Percentiles rank a stretch among this genome's conserved stretches.
Conservation (phyloP, 371 early-diverging fungal species). For the Entomophthora muscae region DNA sequence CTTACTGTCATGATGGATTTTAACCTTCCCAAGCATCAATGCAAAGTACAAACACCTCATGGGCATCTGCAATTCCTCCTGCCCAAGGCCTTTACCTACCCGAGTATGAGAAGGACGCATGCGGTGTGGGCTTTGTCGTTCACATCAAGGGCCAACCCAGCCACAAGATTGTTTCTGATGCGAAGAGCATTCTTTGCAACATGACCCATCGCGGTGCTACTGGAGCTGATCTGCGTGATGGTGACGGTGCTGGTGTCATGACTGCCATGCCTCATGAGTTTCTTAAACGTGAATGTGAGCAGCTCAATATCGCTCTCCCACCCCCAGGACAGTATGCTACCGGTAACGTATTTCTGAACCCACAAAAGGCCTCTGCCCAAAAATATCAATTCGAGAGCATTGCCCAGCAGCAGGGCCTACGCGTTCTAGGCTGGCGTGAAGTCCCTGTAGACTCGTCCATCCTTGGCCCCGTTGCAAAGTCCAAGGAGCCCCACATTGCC, state of each 20-base stretch:
- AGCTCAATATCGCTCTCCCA: slow-evolving; percentile 41
- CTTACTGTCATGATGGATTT: no score
- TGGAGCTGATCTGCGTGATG: slow-evolving; percentile 76
- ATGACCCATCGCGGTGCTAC: slow-evolving; percentile 92
- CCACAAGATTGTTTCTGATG: slow-evolving; percentile 80
- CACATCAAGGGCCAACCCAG: slow-evolving; percentile 68
- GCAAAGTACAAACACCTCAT: slow-evolving; percentile 13
- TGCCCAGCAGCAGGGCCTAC: slow-evolving; percentile 46
- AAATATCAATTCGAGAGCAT: slow-evolving; percentile 57
- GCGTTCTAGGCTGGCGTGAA: slow-evolving; percentile 74
- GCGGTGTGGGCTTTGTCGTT: slow-evolving; percentile 94
- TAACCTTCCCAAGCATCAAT: no score
- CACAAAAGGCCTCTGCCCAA: slow-evolving; percentile 34
- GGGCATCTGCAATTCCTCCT: slow-evolving; percentile 69
- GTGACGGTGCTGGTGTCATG: slow-evolving; percentile 88
- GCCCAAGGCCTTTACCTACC: slow-evolving; percentile 84
- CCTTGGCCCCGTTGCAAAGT: slow-evolving; percentile 70
- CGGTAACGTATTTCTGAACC: slow-evolving; percentile 80
- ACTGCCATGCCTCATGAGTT: slow-evolving; percentile 79
- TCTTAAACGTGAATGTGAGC: slow-evolving; percentile 25
- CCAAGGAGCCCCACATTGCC: slow-evolving; percentile 81
- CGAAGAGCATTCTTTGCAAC: slow-evolving; percentile 76
- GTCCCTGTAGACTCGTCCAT: slow-evolving; percentile 75
- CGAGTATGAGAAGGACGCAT: slow-evolving; percentile 77
- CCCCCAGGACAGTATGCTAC: slow-evolving; percentile 72